phyloP scores from a whole-genome alignment of 768 basidiomycete genomes.

The Russula dissimulans region DNA sequence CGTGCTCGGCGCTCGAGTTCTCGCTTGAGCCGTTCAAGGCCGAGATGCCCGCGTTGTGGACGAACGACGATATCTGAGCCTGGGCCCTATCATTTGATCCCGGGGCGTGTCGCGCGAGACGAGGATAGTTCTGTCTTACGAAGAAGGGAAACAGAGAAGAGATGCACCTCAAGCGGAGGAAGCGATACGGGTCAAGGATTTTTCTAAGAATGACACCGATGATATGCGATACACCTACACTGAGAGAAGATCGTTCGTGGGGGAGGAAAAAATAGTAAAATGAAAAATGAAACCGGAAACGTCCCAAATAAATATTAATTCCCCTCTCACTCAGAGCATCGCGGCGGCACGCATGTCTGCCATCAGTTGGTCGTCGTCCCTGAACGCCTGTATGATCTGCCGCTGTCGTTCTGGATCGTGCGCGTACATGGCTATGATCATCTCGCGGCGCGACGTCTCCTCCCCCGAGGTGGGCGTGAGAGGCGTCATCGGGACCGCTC shows the following conservation, averaged over 20 bases:
- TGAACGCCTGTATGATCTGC: conserved; percentile 37
- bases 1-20: conserved; percentile 93
- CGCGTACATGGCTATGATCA: conserved; percentile 33
- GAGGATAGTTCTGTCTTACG: too few relatives aligned
- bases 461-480: conserved; percentile 7
- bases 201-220: neutral
- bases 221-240: conserved; percentile 8
- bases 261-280: neutral
- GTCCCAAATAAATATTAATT: neutral
- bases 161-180: too few relatives aligned
- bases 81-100: too few relatives aligned
- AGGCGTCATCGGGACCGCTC: conserved; percentile 5
- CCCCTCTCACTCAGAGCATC: conserved; percentile 35
- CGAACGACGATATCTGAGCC: conserved; percentile 33
- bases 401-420: conserved; percentile 37
- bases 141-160: neutral
- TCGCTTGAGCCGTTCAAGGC: conserved; percentile 92
- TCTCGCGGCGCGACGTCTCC: conserved; percentile 27
- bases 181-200: neutral
- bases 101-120: too few relatives aligned
- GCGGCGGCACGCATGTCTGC: conserved; percentile 56
- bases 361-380: conserved; percentile 48
- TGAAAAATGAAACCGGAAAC: neutral
- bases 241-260: neutral
- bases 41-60: conserved; percentile 49